A percentile compares a stretch with the other conserved stretches of the same genome.
Evolutionary conservation across 768 basidiomycete species (phyloP).

Genomic region (Rhodotorula toruloides): DNA sequence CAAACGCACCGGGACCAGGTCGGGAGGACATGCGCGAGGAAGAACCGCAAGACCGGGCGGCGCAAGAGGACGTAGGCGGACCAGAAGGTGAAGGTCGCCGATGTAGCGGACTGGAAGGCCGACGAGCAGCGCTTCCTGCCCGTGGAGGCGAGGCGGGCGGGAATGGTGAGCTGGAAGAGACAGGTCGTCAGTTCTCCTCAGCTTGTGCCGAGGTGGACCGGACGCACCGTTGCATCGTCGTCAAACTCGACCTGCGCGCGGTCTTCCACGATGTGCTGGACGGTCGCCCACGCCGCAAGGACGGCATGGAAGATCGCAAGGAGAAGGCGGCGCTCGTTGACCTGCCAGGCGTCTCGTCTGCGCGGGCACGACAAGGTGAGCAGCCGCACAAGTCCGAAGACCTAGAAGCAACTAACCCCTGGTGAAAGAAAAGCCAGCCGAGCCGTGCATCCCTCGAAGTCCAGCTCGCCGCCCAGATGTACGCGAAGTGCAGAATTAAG

Average conservation of each 20-base stretch:
- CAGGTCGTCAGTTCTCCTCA: too few species aligned
- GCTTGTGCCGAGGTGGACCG: background rate
- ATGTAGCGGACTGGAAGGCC: background rate
- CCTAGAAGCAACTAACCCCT: constrained; percentile 14
- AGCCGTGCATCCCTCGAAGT: constrained; percentile 7
- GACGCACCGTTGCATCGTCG: constrained; percentile 21
- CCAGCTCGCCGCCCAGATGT: constrained; percentile 18
- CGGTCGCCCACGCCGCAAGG: constrained; percentile 10
- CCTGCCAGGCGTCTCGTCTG: constrained; percentile 31
- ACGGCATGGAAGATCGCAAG: constrained; percentile 17
- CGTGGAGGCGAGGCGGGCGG: constrained; percentile 17
- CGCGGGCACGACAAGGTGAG: background rate
- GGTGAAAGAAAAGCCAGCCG: constrained; percentile 26
- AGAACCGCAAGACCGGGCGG: constrained; percentile 22
- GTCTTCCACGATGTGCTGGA: constrained; percentile 9
- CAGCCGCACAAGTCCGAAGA: background rate
- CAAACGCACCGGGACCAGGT: constrained; percentile 22
- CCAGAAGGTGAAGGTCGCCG: constrained; percentile 18
- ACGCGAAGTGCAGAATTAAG: constrained; percentile 7
- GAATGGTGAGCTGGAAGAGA: constrained; percentile 18
- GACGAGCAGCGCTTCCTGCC: background rate
- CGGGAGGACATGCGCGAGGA: constrained; percentile 22
- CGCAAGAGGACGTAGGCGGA: constrained; percentile 22
- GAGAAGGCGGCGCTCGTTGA: constrained; percentile 34
- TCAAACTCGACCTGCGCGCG: constrained; percentile 28